Percentiles rank a stretch among this genome's conserved stretches.
phyloP scores from a whole-genome alignment of 2,329 filamentous ascomycete species.

The Paracoccidioides lutzii region DNA sequence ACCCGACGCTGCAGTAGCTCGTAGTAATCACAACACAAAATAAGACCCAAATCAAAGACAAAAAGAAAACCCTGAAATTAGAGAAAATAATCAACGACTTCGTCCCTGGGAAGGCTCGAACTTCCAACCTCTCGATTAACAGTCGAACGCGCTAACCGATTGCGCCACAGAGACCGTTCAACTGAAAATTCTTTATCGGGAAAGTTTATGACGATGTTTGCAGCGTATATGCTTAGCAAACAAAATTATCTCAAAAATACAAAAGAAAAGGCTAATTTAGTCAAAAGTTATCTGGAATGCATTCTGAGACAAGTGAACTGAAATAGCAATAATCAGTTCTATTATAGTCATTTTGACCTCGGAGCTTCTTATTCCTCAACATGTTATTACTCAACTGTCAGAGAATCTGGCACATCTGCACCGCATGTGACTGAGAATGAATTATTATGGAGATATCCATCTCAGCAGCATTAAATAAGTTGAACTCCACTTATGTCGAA shows the following conservation, averaged over 20 bases:
- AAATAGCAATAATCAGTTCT: not conserved
- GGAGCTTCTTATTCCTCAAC: too few relatives aligned
- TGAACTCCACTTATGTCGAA: too few relatives aligned
- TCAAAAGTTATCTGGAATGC: too few relatives aligned
- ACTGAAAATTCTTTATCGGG: not conserved
- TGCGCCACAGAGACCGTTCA: slow-evolving; percentile 6
- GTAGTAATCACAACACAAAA: not conserved
- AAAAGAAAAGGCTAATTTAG: too few relatives aligned
- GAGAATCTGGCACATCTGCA: too few relatives aligned
- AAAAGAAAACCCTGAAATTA: not conserved
- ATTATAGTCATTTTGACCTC: not conserved
- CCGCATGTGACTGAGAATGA: too few relatives aligned
- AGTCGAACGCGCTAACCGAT: slow-evolving; percentile 9
- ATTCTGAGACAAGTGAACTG: not conserved
- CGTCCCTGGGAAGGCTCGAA: slow-evolving; percentile 32
- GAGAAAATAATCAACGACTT: not conserved
- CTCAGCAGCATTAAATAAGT: too few relatives aligned
- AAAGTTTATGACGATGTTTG: not conserved
- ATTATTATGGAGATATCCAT: too few relatives aligned
- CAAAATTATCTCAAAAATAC: not conserved
- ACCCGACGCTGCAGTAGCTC: not conserved
- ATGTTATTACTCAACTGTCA: too few relatives aligned
- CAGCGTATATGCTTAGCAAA: not conserved
- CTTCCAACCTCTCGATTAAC: slow-evolving; percentile 24
- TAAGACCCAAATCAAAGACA: not conserved